These are phyloP conservation scores for Sclerotinia borealis DNA, from an alignment of 2,329 filamentous ascomycete species.

Conservation along the genomic window DNA sequence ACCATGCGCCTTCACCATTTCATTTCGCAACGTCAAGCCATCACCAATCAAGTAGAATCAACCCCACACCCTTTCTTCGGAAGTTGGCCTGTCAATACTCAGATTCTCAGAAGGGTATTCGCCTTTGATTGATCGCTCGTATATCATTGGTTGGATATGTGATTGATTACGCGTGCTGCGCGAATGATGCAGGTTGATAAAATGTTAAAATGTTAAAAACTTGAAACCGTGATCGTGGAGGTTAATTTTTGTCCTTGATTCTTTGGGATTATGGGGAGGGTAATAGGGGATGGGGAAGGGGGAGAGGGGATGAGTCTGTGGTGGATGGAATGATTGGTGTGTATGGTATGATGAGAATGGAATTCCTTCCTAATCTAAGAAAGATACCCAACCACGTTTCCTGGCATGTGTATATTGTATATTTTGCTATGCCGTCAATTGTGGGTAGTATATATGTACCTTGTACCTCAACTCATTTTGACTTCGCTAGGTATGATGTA, in stretches of 20 bases:
- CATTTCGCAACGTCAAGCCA: not conserved
- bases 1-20: not conserved
- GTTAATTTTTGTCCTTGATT: not conserved
- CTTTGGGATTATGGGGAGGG: not conserved
- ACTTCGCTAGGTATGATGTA: no score
- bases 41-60: not conserved
- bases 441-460: not conserved
- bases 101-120: not conserved
- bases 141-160: not conserved
- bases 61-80: not conserved
- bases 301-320: not conserved
- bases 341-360: no score
- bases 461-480: not conserved
- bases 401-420: not conserved
- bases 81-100: not conserved
- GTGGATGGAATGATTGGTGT: not conserved
- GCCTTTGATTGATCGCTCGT: not conserved
- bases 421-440: conserved; percentile 1
- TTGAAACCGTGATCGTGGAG: not conserved
- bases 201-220: not conserved
- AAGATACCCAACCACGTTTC: no score
- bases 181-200: not conserved
- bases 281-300: not conserved
- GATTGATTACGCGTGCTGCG: not conserved
- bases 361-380: no score